Evolutionary conservation across 176 grass and related monocot genomes (phyloP), one percentile per base, ranked within the genome.

Genomic region (Panicum miliaceum): DNA sequence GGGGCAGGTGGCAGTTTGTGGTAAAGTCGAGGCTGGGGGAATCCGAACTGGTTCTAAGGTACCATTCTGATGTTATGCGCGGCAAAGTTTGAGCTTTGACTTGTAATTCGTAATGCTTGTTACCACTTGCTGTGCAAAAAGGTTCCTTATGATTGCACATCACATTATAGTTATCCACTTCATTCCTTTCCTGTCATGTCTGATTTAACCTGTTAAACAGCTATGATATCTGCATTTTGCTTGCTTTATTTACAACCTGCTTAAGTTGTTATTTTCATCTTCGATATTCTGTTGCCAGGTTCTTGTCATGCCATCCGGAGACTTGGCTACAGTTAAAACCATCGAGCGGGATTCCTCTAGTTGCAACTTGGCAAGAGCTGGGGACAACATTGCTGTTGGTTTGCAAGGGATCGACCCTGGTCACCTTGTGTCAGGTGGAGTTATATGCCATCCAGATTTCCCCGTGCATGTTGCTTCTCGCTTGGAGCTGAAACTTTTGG

Each of bases 11-110:
- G 91, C 87, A 35, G 87, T 88, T 80, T 95, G 89, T 32, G 96
- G 96, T 79, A 98, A 93, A 87, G 56, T 98, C 1, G 93, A 81
- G 67, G n/a, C 67, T 50, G 96, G 96, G 84, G 96, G 91, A 75
- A 90, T 93, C 70, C 86, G 67, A 80, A 63, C 76, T 78, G 91
- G 93, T 79, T 95, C 85, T 10, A 98, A 98, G 96, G 96, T 98
- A 88, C 12, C 26, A 40, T 50, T 48, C 74, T 86, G 12, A 45
- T 68, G 52, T 80, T 78, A 26, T 63, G 42, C 35, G 27, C 32
- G 16, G n/a, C 51, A 64, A 62, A 46, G 4, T 76, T 35, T 51
- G 20, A 76, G 6, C 6, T 37, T 27, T 89, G 53, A 14, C 45
- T 66, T 46, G 29, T 29, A 34, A 8, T 32, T 58, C 36, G 22